Evolutionary conservation across 2,329 filamentous ascomycete genomes (phyloP), one percentile per base, ranked within the genome.

Genomic region (Emmonsiellopsis sp.): DNA sequence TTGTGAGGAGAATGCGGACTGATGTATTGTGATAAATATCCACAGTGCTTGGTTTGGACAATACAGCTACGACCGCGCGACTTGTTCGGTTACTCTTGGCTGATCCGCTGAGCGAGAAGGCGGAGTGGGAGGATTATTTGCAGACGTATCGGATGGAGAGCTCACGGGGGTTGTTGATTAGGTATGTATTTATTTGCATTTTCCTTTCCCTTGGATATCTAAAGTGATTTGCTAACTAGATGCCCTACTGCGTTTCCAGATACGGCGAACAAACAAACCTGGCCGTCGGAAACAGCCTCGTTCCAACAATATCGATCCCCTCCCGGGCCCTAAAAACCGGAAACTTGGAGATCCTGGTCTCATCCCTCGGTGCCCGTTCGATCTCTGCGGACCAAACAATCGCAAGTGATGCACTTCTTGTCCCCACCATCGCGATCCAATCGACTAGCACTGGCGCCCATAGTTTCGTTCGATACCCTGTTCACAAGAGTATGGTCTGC

Each of bases 401-500:
- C 53, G 67, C 73, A 9, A 67, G 72, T 36, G 85, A 91, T 57
- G 76, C 81, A 0, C 74, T 91, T 10, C 77, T 95, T n/a, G 85
- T 88, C 14, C 90, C 90, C 2, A 78, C 77, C 0, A 78, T 95
- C 36, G 83, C 87, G 17, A 86, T 88, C 42, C 81, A 81, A 1
- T 78, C 76, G 5, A 83, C 85, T 11, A 77, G 77, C 56, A 81
- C 80, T 13, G 83, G 84, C 7, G 77, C 82, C 56, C 78, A 82
- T 53, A 83, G 83, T 10, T 79, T 83, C 13, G 77, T 93, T 42
- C 82, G 83, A 6, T 89, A 88, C 44, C 91, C 92, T 0, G 89
- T 96, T 1, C 92, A 97, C 65, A 87, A 85, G 64, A 82, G 85
- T 0, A 70, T 96, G 13, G 62, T 96, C 8, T 79, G 95, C 7